A percentile compares a stretch with the other conserved stretches of the same genome.
Conservation (phyloP, 306 rosid genomes). For the Pyrus betulifolia region DNA sequence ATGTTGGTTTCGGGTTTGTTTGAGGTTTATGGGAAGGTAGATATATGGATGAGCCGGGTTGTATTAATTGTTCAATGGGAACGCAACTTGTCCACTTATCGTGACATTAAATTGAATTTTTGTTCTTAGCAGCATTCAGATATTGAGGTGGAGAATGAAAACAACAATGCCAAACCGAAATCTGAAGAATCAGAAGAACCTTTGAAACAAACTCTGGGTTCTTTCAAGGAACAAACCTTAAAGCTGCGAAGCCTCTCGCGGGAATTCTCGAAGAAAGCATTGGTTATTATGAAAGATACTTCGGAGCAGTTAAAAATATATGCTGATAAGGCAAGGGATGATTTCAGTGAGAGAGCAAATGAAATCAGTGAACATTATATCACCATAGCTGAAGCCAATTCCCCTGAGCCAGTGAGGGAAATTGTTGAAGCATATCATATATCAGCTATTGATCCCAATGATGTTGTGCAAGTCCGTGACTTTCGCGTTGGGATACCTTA, state of each 20-base stretch:
- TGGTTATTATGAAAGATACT: constrained; percentile 53
- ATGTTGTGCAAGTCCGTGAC: constrained; percentile 55
- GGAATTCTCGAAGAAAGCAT: constrained; percentile 78
- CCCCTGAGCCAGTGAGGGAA: constrained; percentile 78
- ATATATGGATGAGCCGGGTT: neutral
- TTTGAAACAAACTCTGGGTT: constrained; percentile 60
- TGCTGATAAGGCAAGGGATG: constrained; percentile 62
- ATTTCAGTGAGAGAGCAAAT: constrained; percentile 52
- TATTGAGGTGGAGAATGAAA: constrained; percentile 46
- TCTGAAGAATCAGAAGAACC: constrained; percentile 68
- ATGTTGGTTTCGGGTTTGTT: neutral
- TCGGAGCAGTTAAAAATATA: constrained; percentile 71
- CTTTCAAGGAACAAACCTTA: constrained; percentile 78
- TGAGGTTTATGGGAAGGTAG: neutral
- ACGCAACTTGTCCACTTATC: neutral
- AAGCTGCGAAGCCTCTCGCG: constrained; percentile 67
- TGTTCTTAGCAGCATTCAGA: constrained; percentile 38
- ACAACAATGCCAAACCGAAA: constrained; percentile 23
- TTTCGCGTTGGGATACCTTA: constrained; percentile 90
- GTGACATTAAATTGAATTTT: neutral
- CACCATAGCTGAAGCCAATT: constrained; percentile 54
- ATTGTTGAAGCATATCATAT: constrained; percentile 63
- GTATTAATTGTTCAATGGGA: neutral
- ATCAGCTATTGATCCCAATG: constrained; percentile 51
- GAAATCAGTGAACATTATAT: constrained; percentile 64